A percentile compares a stretch with the other conserved stretches of the same genome.
These are phyloP conservation scores for Auricularia auricula-judae DNA, from an alignment of 768 basidiomycete species.

Conservation along the genomic window DNA sequence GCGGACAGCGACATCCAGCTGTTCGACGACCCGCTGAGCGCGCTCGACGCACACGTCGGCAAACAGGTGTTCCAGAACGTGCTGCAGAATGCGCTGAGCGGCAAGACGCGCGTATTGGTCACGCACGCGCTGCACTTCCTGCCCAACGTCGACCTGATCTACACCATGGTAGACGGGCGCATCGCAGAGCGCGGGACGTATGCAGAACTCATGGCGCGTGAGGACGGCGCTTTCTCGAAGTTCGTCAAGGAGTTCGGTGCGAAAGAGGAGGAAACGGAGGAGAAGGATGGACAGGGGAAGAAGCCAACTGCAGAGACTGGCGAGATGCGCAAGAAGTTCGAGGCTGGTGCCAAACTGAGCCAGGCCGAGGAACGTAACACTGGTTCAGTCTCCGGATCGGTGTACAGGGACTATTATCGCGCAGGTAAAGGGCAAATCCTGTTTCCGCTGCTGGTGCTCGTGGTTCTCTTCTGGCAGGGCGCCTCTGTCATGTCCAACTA, in stretches of 20 bases:
- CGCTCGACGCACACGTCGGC: slow-evolving; percentile 87
- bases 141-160: slow-evolving; percentile 78
- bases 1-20: slow-evolving; percentile 78
- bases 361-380: slow-evolving; percentile 75
- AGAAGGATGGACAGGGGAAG: slow-evolving; percentile 25
- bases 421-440: slow-evolving; percentile 60
- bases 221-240: slow-evolving; percentile 54
- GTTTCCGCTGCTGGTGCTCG: slow-evolving; percentile 51
- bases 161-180: slow-evolving; percentile 62
- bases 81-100: slow-evolving; percentile 46
- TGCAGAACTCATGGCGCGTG: slow-evolving; percentile 45
- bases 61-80: slow-evolving; percentile 81
- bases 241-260: slow-evolving; percentile 71
- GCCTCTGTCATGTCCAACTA: slow-evolving; percentile 62
- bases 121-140: slow-evolving; percentile 90
- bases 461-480: slow-evolving; percentile 57
- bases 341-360: slow-evolving; percentile 51
- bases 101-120: slow-evolving; percentile 79
- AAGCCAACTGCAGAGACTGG: slow-evolving; percentile 24
- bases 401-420: slow-evolving; percentile 42
- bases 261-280: slow-evolving; percentile 45
- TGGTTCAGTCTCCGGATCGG: slow-evolving; percentile 47
- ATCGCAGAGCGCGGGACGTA: slow-evolving; percentile 79
- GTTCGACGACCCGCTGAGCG: slow-evolving; percentile 85
- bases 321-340: slow-evolving; percentile 27